Conservation (phyloP, 78 protist species). For the Emiliania huxleyi region DNA sequence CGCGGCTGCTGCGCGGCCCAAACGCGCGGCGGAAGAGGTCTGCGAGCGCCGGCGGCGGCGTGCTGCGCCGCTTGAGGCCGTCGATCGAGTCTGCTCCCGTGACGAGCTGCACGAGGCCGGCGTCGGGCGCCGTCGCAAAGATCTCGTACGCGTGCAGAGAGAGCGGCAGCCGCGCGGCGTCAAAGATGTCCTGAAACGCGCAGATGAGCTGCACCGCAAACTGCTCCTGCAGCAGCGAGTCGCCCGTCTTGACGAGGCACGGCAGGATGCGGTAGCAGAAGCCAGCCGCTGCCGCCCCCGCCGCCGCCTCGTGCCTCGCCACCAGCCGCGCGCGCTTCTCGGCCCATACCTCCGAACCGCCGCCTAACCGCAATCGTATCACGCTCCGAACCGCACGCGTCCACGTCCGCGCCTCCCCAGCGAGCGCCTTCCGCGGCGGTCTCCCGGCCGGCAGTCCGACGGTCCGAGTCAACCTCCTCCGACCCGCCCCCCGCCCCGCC, state of each 20-base stretch:
- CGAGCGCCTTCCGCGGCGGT: too few species aligned
- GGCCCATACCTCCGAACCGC: too few species aligned
- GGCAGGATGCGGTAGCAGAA: not conserved
- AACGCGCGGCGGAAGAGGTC: constrained; percentile 49
- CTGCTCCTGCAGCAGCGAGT: not conserved
- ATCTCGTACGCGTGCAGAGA: constrained; percentile 59
- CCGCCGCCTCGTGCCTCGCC: too few species aligned
- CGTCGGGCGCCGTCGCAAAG: constrained; percentile 68
- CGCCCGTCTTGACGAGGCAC: not conserved
- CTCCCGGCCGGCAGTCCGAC: too few species aligned
- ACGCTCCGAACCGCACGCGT: too few species aligned
- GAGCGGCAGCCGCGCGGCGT: not conserved
- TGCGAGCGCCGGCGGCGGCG: constrained; percentile 28
- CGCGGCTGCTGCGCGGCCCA: constrained; percentile 38
- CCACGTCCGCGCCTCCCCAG: too few species aligned
- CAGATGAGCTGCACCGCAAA: not conserved
- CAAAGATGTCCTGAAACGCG: not conserved
- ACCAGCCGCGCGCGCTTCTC: too few species aligned
- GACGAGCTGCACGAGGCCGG: constrained; percentile 77
- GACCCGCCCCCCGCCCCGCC: too few species aligned
- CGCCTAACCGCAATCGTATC: too few species aligned
- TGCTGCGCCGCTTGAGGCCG: constrained; percentile 72
- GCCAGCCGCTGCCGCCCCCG: too few species aligned
- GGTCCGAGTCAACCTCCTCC: too few species aligned
- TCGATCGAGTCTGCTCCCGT: constrained; percentile 77